Evolutionary conservation across 306 rosid genomes (phyloP).

Genomic region (Morella rubra): DNA sequence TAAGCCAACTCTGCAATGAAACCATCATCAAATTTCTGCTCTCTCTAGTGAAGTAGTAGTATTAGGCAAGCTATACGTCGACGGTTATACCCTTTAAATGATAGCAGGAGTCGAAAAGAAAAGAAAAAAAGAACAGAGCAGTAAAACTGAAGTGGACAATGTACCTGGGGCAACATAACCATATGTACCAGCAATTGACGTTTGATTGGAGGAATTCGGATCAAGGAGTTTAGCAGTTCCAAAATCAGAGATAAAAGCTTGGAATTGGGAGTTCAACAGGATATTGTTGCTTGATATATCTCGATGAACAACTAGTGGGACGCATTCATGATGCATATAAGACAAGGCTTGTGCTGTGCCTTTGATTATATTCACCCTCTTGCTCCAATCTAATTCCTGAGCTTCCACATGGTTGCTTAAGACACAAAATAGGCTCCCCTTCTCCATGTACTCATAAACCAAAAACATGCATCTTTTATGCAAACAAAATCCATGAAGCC

Average conservation of each 20-base stretch:
- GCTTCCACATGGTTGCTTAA: slow-evolving; percentile 12
- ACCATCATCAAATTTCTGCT: too few relatives aligned
- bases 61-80: too few relatives aligned
- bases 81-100: too few relatives aligned
- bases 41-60: too few relatives aligned
- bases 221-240: slow-evolving; percentile 20
- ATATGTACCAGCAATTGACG: not conserved
- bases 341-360: slow-evolving; percentile 13
- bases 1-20: too few relatives aligned
- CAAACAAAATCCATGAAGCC: slow-evolving; percentile 26
- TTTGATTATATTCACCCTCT: slow-evolving; percentile 16
- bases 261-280: slow-evolving; percentile 10
- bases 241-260: slow-evolving; percentile 12
- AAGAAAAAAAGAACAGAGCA: not conserved
- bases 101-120: not conserved
- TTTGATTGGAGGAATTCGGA: not conserved
- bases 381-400: slow-evolving; percentile 15
- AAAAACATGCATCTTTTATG: slow-evolving; percentile 23
- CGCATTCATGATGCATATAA: slow-evolving; percentile 23
- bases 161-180: not conserved
- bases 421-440: slow-evolving; percentile 16
- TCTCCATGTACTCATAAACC: slow-evolving; percentile 25
- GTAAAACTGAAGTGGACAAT: not conserved
- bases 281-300: slow-evolving; percentile 18
- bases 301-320: slow-evolving; percentile 12